Conservation (phyloP, 2,329 filamentous ascomycete species). For the Trichophyton equinum region DNA sequence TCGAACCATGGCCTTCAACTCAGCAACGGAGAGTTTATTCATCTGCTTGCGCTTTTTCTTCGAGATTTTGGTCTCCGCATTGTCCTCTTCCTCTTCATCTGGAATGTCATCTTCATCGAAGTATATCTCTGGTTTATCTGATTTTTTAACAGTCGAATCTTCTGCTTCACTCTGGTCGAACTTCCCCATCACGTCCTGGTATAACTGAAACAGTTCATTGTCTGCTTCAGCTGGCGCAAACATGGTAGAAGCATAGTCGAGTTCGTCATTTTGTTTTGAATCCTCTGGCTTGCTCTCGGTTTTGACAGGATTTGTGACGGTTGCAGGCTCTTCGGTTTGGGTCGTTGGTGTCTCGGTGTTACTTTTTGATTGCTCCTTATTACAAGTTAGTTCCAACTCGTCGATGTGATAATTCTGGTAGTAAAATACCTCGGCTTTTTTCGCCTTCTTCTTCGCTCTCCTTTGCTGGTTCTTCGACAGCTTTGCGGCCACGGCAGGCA, state of each 20-base stretch:
- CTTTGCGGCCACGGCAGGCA: conserved; percentile 39
- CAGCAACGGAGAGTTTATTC: conserved; percentile 85
- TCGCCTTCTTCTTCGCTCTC: conserved; percentile 86
- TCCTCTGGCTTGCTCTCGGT: conserved; percentile 1
- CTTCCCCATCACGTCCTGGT: conserved; percentile 66
- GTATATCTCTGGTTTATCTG: conserved; percentile 72
- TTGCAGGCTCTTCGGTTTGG: background rate
- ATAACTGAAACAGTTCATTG: conserved; percentile 69
- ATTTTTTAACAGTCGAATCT: conserved; percentile 50
- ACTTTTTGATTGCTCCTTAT: conserved; percentile 5
- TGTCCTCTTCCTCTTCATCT: conserved; percentile 56
- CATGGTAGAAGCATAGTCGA: conserved; percentile 11
- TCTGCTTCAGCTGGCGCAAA: conserved; percentile 40
- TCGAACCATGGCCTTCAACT: conserved; percentile 80
- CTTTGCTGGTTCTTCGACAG: conserved; percentile 90
- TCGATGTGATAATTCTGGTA: background rate
- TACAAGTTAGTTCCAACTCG: background rate
- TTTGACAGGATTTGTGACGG: conserved; percentile 1
- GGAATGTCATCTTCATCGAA: conserved; percentile 76
- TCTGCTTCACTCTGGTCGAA: conserved; percentile 58
- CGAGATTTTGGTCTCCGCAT: conserved; percentile 57
- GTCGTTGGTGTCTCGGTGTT: conserved; percentile 7
- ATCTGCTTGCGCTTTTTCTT: conserved; percentile 91
- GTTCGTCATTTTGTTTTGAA: conserved; percentile 31
- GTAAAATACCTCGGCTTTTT: conserved; percentile 52